phyloP scores from a whole-genome alignment of 805 yeast genomes.

The Sungouiella thailandica region DNA sequence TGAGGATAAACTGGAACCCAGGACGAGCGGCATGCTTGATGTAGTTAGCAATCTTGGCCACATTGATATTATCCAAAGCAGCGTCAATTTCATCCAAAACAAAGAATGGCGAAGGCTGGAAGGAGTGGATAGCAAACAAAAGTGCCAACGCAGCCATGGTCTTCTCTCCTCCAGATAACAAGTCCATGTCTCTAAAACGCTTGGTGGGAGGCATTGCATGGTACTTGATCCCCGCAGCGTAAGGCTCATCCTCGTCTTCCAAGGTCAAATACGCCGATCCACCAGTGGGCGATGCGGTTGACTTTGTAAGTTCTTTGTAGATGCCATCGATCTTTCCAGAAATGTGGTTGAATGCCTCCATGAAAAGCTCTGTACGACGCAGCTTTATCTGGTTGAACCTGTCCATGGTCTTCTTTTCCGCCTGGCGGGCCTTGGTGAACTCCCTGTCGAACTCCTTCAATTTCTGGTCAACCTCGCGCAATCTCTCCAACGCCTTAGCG shows the following conservation, averaged over 20 bases:
- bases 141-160: slow-evolving; percentile 94
- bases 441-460: slow-evolving; percentile 61
- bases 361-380: slow-evolving; percentile 58
- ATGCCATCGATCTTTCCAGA: slow-evolving; percentile 66
- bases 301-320: slow-evolving; percentile 81
- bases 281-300: slow-evolving; percentile 68
- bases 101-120: slow-evolving; percentile 91
- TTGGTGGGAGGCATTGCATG: slow-evolving; percentile 97
- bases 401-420: slow-evolving; percentile 50
- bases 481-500: slow-evolving; percentile 70
- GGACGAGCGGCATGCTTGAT: slow-evolving; percentile 72
- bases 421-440: slow-evolving; percentile 53
- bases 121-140: slow-evolving; percentile 84
- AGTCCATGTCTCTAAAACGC: slow-evolving; percentile 86
- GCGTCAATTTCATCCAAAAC: slow-evolving; percentile 98
- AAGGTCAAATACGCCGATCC: slow-evolving; percentile 89
- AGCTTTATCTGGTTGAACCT: slow-evolving; percentile 57
- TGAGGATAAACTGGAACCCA: slow-evolving; percentile 84
- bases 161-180: slow-evolving; percentile 93
- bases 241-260: slow-evolving; percentile 90
- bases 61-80: slow-evolving; percentile 88
- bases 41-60: slow-evolving; percentile 80
- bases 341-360: slow-evolving; percentile 71
- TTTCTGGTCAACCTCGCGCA: slow-evolving; percentile 60
- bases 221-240: slow-evolving; percentile 72